These are phyloP conservation scores for Populus davidiana DNA, from an alignment of 345 rosid genomes.

Conservation along the genomic window DNA sequence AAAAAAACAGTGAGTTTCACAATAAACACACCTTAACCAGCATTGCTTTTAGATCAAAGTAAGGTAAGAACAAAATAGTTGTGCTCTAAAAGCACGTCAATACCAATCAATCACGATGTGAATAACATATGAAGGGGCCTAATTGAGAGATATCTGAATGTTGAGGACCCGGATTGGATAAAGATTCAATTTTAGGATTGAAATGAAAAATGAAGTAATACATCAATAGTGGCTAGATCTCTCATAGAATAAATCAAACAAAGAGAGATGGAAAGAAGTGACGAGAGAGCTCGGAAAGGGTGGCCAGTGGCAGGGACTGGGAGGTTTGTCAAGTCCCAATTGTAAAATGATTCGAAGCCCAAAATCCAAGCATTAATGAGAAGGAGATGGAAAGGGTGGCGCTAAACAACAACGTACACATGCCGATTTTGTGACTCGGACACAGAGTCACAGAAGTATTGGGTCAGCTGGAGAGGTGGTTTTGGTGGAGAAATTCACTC, in stretches of 20 bases:
- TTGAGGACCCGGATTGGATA: too few species aligned
- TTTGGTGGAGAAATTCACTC: conserved; percentile 27
- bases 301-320: neutral
- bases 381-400: neutral
- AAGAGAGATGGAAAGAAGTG: neutral
- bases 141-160: too few species aligned
- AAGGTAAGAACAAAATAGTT: too few species aligned
- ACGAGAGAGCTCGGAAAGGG: neutral
- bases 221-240: too few species aligned
- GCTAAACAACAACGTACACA: conserved; percentile 38
- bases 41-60: too few species aligned
- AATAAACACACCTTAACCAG: too few species aligned
- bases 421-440: conserved; percentile 41
- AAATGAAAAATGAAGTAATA: too few species aligned
- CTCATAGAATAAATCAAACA: neutral
- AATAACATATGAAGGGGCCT: too few species aligned
- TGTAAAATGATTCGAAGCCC: neutral
- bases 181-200: too few species aligned
- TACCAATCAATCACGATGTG: too few species aligned
- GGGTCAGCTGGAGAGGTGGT: conserved; percentile 18
- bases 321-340: neutral
- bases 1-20: too few species aligned
- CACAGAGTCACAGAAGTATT: conserved; percentile 8
- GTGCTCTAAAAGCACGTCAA: too few species aligned
- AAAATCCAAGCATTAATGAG: neutral